Evolutionary conservation across 2,329 filamentous ascomycete genomes (phyloP), one percentile per base, ranked within the genome.

Genomic region (Truncatella angustata): DNA sequence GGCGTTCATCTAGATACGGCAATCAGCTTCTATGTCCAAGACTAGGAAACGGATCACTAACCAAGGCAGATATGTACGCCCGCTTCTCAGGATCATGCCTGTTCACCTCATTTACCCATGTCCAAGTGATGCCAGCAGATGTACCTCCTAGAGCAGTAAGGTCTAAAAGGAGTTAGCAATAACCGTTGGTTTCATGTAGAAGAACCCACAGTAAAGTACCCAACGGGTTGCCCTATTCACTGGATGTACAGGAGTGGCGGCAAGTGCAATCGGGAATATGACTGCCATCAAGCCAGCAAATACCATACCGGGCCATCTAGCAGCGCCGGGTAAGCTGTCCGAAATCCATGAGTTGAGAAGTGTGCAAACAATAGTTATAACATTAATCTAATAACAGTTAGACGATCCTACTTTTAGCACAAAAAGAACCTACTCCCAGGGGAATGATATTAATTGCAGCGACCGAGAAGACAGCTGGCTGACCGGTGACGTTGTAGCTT

Each of bases 311-410:
- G 40, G 20, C 40, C 40, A 44, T 21, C 40, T 44, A 14, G 21
- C 16, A 11, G 40, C 20, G 10, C 40, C 40, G 10, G 40, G 40
- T n/a, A 44, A 44, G 21, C 40, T 44, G 40, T 44, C 40, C 40
- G 40, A 44, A 21, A 44, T 26, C 14, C 40, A 44, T 44, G 40
- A 44, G n/a, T 44, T 44, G 40, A 44, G 18, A n/a, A 44, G 40
- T 18, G 40, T 4, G 16, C 18, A 21, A 20, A 44, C 2, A 26
- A 44, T 44, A n/a, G 40, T 26, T 7, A 44, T 44, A 24, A 44
- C 24, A n/a, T 44, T 44, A 21, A 44, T 44, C 40, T 44, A 11
- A 21, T 11, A 5, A 10, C 40, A 21, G 9, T 44, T 12, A 44
- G 40, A n/a, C n/a, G n/a, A n/a, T 24, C 11, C 21, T 11, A 24